These are phyloP conservation scores for Incumbomyces delicatus DNA, from an alignment of 2,329 filamentous ascomycete species.

Conservation along the genomic window DNA sequence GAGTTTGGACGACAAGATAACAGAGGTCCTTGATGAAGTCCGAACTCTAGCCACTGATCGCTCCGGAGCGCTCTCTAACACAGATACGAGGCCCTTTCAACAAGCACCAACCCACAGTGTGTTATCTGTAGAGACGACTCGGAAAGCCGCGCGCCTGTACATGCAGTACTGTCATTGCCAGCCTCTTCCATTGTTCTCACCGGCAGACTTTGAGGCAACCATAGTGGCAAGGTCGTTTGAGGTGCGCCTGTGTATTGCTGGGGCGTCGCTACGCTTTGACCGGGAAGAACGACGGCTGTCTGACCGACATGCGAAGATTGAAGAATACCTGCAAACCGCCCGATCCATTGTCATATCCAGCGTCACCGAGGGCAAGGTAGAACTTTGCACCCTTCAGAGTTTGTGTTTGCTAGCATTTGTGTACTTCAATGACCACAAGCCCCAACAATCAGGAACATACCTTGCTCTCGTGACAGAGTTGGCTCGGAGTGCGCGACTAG, in stretches of 20 bases:
- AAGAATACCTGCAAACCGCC: slow-evolving; percentile 14
- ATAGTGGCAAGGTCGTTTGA: slow-evolving; percentile 20
- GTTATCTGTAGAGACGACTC: background rate
- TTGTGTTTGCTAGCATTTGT: slow-evolving; percentile 33
- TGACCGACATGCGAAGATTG: slow-evolving; percentile 13
- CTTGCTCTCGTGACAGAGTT: slow-evolving; percentile 38
- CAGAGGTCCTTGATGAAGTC: slow-evolving; percentile 6
- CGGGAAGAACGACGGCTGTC: slow-evolving; percentile 11
- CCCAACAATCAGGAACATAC: slow-evolving; percentile 35
- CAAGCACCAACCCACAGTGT: background rate
- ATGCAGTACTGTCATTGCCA: slow-evolving; percentile 27
- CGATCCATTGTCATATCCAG: slow-evolving; percentile 30
- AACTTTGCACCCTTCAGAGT: slow-evolving; percentile 35
- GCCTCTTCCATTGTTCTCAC: slow-evolving; percentile 25
- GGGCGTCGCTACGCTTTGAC: slow-evolving; percentile 24
- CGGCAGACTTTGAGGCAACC: slow-evolving; percentile 12
- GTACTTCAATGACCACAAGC: slow-evolving; percentile 38
- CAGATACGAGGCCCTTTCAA: background rate
- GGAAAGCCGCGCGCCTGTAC: slow-evolving; percentile 16
- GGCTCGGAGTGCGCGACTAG: slow-evolving; percentile 35
- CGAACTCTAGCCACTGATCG: background rate
- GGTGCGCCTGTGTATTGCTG: slow-evolving; percentile 24
- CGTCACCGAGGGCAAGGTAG: slow-evolving; percentile 30
- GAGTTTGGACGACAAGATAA: slow-evolving; percentile 8
- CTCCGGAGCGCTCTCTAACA: background rate